Percentiles rank a stretch among this genome's conserved stretches.
Evolutionary conservation across 2,329 filamentous ascomycete species (phyloP).

Genomic region (Rhexocercosporidium sp.): DNA sequence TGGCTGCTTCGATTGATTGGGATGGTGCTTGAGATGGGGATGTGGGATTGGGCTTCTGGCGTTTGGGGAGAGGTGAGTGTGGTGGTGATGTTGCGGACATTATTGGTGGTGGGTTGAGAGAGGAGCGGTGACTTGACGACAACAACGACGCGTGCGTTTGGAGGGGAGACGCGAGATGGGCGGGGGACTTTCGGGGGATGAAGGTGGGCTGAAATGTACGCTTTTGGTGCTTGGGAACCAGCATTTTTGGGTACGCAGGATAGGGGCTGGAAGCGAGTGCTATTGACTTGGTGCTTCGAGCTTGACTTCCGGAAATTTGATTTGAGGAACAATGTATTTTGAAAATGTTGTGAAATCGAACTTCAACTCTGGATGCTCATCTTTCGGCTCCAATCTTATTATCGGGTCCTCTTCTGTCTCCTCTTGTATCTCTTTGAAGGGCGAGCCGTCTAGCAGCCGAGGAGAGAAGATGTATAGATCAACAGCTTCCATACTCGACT

Average conservation of each 20-base stretch:
- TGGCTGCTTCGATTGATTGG: slow-evolving; percentile 21
- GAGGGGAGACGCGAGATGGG: slow-evolving; percentile 12
- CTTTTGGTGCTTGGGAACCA: not conserved
- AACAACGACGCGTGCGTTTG: not conserved
- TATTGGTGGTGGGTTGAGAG: slow-evolving; percentile 25
- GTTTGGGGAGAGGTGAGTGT: slow-evolving; percentile 40
- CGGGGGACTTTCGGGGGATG: not conserved
- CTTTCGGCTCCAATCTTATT: not conserved
- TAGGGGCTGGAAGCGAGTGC: slow-evolving; percentile 5
- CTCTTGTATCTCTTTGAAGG: not conserved
- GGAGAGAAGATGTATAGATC: not conserved
- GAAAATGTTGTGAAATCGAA: not conserved
- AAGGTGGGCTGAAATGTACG: slow-evolving; percentile 5
- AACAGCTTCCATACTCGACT: not conserved
- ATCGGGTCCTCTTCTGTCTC: not conserved
- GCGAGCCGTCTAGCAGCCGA: not conserved
- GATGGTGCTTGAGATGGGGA: slow-evolving; percentile 13
- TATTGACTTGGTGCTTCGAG: not conserved
- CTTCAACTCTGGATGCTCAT: not conserved
- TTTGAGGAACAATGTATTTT: not conserved
- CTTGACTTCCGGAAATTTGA: not conserved
- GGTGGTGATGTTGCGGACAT: slow-evolving; percentile 36
- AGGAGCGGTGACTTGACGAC: slow-evolving; percentile 6
- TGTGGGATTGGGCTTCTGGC: slow-evolving; percentile 36
- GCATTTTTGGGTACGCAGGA: slow-evolving; percentile 11